These are phyloP conservation scores for Amniculicola lignicola DNA, from an alignment of 495 filamentous ascomycete species.

Conservation along the genomic window DNA sequence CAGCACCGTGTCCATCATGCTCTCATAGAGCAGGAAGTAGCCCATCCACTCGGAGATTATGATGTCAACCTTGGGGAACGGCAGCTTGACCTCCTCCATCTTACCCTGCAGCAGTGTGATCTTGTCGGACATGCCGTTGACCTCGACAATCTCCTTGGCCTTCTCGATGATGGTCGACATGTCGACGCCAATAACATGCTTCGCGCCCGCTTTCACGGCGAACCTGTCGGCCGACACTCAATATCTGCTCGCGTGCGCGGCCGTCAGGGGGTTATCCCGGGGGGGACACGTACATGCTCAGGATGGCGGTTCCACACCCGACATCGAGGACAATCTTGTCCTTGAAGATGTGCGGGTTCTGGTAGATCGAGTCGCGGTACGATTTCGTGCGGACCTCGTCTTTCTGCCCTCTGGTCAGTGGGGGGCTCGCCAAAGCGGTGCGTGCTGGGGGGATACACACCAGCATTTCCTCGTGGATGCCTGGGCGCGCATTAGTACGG, in stretches of 20 bases:
- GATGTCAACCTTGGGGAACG: constrained; percentile 89
- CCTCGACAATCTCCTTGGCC: constrained; percentile 83
- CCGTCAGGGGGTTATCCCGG: constrained; percentile 3
- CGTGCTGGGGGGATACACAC: constrained; percentile 54
- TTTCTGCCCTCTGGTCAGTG: too few relatives aligned
- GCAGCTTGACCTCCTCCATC: constrained; percentile 91
- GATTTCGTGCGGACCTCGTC: constrained; percentile 95
- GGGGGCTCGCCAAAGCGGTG: too few relatives aligned
- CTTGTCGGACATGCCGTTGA: constrained; percentile 75
- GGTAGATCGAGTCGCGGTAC: constrained; percentile 95
- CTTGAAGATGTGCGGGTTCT: constrained; percentile 93
- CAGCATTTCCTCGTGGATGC: constrained; percentile 98
- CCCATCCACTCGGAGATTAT: constrained; percentile 99
- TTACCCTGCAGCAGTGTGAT: constrained; percentile 92
- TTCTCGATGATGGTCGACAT: constrained; percentile 97
- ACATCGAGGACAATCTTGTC: constrained; percentile 98
- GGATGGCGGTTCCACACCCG: constrained; percentile 89
- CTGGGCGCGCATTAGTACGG: constrained; percentile 46
- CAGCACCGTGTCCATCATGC: constrained; percentile 95
- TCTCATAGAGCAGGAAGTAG: constrained; percentile 97
- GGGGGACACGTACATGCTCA: constrained; percentile 66
- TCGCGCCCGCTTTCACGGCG: constrained; percentile 87
- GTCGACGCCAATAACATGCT: constrained; percentile 93
- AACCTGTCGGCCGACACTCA: constrained; percentile 62
- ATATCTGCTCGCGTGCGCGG: constrained; percentile 6